A percentile compares a stretch with the other conserved stretches of the same genome.
Evolutionary conservation across 371 early-diverging fungal genomes (phyloP).

Genomic region (Parasitella parasitica): DNA sequence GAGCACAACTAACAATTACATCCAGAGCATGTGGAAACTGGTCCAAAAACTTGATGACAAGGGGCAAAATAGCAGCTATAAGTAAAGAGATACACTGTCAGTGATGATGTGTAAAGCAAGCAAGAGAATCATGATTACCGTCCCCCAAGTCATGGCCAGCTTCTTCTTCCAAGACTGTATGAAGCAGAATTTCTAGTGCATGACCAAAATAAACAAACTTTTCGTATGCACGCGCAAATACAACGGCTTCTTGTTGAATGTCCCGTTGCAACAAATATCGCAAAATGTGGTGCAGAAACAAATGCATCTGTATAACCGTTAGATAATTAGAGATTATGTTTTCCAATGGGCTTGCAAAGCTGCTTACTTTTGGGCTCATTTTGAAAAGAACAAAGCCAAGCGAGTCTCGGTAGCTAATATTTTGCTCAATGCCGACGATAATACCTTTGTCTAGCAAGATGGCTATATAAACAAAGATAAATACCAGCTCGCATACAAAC

Average conservation of each 20-base stretch:
- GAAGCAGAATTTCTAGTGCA: conserved; percentile 81
- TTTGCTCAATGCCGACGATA: conserved; percentile 77
- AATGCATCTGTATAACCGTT: conserved; percentile 58
- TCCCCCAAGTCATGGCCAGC: conserved; percentile 43
- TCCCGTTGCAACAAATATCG: conserved; percentile 57
- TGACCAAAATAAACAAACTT: conserved; percentile 80
- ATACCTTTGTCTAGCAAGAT: conserved; percentile 74
- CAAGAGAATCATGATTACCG: conserved; percentile 22
- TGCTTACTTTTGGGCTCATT: conserved; percentile 71
- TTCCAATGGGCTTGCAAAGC: too few relatives aligned
- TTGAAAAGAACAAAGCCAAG: conserved; percentile 65
- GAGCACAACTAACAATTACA: conserved; percentile 84
- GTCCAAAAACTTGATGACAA: conserved; percentile 70
- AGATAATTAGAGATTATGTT: too few relatives aligned
- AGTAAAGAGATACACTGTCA: background rate
- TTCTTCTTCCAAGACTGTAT: conserved; percentile 82
- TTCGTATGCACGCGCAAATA: conserved; percentile 68
- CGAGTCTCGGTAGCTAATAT: conserved; percentile 54
- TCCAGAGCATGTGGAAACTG: conserved; percentile 77
- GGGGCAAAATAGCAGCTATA: conserved; percentile 64
- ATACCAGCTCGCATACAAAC: background rate
- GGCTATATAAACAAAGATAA: conserved; percentile 44
- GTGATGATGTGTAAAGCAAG: background rate
- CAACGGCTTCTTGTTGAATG: conserved; percentile 57
- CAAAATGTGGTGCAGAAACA: conserved; percentile 75